A percentile compares a stretch with the other conserved stretches of the same genome.
Conservation (phyloP, 1,284 basidiomycete genomes). For the Xerocomus nothofagi region DNA sequence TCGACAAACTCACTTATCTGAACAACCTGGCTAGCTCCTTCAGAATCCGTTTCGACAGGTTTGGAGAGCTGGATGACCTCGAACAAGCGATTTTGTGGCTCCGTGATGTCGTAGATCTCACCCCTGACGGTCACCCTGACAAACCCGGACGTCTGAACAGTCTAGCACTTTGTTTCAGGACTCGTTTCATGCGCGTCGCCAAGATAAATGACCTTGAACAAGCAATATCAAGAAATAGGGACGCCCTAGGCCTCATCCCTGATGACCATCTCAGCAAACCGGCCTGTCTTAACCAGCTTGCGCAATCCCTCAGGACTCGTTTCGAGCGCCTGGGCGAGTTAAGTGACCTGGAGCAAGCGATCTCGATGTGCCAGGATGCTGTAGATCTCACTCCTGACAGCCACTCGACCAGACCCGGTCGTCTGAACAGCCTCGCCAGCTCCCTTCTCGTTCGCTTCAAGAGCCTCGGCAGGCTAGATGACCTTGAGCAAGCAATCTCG, state of each 20-base stretch:
- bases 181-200: background rate
- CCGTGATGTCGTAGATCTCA: background rate
- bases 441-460: no score
- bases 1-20: background rate
- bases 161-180: background rate
- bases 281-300: no score
- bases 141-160: background rate
- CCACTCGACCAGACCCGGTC: no score
- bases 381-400: no score
- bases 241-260: background rate
- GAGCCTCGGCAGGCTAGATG: no score
- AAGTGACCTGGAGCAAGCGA: no score
- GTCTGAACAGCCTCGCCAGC: no score
- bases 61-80: background rate
- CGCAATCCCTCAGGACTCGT: no score
- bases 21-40: background rate
- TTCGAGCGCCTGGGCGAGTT: no score
- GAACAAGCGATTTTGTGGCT: slow-evolving; percentile 8
- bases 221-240: background rate
- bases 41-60: background rate
- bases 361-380: no score
- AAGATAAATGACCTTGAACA: slow-evolving; percentile 2
- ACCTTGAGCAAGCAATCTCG: no score
- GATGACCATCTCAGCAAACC: no score
- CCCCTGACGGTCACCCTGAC: background rate